phyloP scores from a whole-genome alignment of 129 eudicot species.

The Calendula officinalis region DNA sequence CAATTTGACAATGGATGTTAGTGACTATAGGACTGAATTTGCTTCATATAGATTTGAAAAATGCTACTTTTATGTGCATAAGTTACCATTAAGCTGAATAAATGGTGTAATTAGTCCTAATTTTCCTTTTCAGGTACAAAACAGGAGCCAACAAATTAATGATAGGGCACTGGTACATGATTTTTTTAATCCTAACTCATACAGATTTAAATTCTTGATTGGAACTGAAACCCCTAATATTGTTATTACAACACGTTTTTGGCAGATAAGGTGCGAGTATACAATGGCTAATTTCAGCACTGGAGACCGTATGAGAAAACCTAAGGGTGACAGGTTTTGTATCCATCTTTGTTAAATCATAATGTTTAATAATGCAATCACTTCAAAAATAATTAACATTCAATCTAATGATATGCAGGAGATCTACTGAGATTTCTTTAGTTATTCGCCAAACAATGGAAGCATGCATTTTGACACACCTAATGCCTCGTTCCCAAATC shows the following conservation, averaged over 20 bases:
- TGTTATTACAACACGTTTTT: constrained; percentile 3
- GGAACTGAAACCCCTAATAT: not conserved
- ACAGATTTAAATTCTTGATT: not conserved
- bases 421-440: constrained; percentile 88
- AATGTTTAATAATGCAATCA: not conserved
- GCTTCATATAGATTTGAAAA: not conserved
- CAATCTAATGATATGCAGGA: constrained; percentile 46
- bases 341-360: constrained; percentile 5
- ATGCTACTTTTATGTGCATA: not conserved
- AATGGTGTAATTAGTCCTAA: constrained; percentile 2
- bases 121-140: constrained; percentile 61
- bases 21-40: not conserved
- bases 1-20: too few relatives aligned
- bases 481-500: constrained; percentile 91
- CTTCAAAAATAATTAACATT: not conserved
- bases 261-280: constrained; percentile 88
- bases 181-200: not conserved
- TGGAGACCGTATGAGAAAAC: constrained; percentile 92
- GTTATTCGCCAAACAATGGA: constrained; percentile 99
- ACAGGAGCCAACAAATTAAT: constrained; percentile 61
- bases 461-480: constrained; percentile 63
- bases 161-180: constrained; percentile 77
- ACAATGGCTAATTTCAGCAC: constrained; percentile 98
- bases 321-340: constrained; percentile 81
- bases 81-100: not conserved